These are phyloP conservation scores for Telopea speciosissima DNA, from an alignment of 177 flowering plant species.

Conservation along the genomic window DNA sequence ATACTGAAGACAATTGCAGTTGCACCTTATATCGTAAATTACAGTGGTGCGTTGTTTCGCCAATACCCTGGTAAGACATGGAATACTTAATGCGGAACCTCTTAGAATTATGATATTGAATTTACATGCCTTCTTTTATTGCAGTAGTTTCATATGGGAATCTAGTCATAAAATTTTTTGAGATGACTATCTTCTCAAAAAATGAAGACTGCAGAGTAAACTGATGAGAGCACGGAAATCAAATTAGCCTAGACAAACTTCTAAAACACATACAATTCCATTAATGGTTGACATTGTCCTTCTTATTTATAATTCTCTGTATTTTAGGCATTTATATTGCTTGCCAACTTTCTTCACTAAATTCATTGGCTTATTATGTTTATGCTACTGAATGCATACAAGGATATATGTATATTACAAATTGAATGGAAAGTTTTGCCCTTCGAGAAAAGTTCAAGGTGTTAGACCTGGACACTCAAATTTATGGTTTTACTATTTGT, in stretches of 20 bases:
- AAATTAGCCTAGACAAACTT: not conserved
- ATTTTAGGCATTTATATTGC: not conserved
- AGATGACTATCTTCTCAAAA: not conserved
- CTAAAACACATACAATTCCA: not conserved
- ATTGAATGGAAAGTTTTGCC: no score
- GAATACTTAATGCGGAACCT: not conserved
- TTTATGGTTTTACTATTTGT: no score
- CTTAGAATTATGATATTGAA: not conserved
- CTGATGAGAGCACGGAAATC: not conserved
- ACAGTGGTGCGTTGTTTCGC: conserved; percentile 91
- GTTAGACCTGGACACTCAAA: no score
- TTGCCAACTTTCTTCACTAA: not conserved
- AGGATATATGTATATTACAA: not conserved
- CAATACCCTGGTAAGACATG: conserved; percentile 78
- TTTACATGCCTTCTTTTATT: not conserved
- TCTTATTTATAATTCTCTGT: not conserved
- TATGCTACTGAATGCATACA: not conserved
- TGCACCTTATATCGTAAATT: conserved; percentile 85
- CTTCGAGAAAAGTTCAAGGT: no score
- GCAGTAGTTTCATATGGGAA: not conserved
- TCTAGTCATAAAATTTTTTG: not conserved
- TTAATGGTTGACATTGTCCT: not conserved
- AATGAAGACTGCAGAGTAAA: not conserved
- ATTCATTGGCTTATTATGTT: not conserved
- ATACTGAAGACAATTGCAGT: conserved; percentile 81